A percentile compares a stretch with the other conserved stretches of the same genome.
phyloP scores from a whole-genome alignment of 139 green algal genomes.

The Tetradesmus lagerheimii region DNA sequence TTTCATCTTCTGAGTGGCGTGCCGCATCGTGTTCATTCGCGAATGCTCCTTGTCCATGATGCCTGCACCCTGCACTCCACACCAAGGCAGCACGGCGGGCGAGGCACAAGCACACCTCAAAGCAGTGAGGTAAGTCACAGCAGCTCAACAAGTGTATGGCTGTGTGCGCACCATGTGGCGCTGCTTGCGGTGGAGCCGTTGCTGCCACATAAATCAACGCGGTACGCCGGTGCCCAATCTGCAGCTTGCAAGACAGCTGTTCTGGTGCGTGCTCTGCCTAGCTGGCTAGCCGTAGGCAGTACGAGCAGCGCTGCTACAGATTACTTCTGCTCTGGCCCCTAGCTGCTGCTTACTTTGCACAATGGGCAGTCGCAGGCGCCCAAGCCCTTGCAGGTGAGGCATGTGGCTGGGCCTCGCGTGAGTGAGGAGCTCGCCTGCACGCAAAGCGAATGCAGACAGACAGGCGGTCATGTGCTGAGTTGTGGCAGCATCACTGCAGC shows the following conservation, averaged over 20 bases:
- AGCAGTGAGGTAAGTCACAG: not conserved
- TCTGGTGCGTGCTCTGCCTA: not conserved
- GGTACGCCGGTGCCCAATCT: not conserved
- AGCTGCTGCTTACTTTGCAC: conserved; percentile 9
- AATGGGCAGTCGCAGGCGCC: conserved; percentile 16
- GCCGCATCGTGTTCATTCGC: conserved; percentile 1
- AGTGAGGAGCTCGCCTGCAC: not conserved
- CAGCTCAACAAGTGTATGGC: not conserved
- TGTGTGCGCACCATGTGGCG: not conserved
- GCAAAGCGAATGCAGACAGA: not conserved
- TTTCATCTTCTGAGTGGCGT: conserved; percentile 36
- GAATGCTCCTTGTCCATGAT: not conserved
- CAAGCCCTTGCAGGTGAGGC: conserved; percentile 30
- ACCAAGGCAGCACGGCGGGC: not conserved
- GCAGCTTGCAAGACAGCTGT: not conserved
- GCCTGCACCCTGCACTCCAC: conserved; percentile 24
- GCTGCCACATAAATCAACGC: not conserved
- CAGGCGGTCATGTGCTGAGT: not conserved
- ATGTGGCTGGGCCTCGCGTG: conserved; percentile 24
- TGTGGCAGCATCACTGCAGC: not conserved
- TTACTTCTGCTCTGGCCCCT: not conserved
- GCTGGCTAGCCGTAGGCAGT: not conserved
- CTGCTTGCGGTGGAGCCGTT: not conserved
- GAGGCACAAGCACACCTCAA: not conserved
- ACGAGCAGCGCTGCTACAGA: not conserved